A percentile compares a stretch with the other conserved stretches of the same genome.
Evolutionary conservation across 1,139 yeast species (phyloP).

Genomic region (Lodderomyces theae): DNA sequence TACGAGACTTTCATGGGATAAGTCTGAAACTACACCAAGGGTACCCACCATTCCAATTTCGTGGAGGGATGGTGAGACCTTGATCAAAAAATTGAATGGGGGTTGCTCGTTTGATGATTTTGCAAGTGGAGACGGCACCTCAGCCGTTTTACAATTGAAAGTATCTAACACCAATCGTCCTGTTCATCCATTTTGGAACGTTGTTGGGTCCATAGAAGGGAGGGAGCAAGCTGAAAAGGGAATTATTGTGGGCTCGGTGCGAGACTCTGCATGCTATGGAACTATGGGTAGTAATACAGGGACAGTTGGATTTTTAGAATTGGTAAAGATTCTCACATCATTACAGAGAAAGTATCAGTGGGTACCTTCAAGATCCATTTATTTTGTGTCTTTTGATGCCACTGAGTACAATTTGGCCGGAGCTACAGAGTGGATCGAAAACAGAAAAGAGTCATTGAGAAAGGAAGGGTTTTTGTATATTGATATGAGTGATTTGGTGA

Average conservation of each 20-base stretch:
- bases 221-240: conserved; percentile 76
- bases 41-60: conserved; percentile 80
- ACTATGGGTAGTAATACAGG: conserved; percentile 75
- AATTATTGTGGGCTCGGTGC: conserved; percentile 75
- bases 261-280: conserved; percentile 80
- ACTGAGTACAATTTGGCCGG: conserved; percentile 83
- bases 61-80: conserved; percentile 58
- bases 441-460: conserved; percentile 48
- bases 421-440: conserved; percentile 73
- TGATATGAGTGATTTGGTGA: conserved; percentile 73
- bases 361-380: conserved; percentile 80
- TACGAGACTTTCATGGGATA: conserved; percentile 39
- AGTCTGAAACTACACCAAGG: conserved; percentile 57
- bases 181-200: conserved; percentile 75
- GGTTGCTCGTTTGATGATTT: conserved; percentile 42
- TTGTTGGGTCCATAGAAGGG: conserved; percentile 76
- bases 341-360: conserved; percentile 67
- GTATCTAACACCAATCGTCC: conserved; percentile 50
- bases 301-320: conserved; percentile 66
- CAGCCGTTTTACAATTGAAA: conserved; percentile 31
- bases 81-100: conserved; percentile 47
- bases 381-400: conserved; percentile 86
- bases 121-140: conserved; percentile 33
- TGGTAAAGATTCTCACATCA: conserved; percentile 68
- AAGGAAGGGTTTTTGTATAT: conserved; percentile 70